phyloP scores from a whole-genome alignment of 2,329 filamentous ascomycete species.

The Sarocladiaceae sp. region DNA sequence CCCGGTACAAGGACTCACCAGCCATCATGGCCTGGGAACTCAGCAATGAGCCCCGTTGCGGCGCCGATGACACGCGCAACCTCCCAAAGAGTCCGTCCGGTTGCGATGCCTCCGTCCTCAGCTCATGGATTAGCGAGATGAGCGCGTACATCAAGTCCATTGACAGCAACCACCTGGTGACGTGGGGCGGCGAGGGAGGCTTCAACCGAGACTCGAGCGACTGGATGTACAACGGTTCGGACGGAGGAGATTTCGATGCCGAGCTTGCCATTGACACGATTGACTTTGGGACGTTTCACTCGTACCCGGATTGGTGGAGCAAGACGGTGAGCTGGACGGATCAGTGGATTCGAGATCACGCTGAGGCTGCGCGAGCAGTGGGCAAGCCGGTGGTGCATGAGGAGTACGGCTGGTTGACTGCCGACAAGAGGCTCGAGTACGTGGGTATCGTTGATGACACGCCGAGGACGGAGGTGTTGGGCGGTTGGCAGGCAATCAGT shows the following conservation, averaged over 20 bases:
- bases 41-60: slow-evolving; percentile 53
- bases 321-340: slow-evolving; percentile 46
- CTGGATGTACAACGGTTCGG: slow-evolving; percentile 38
- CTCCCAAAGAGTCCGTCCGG: slow-evolving; percentile 30
- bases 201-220: slow-evolving; percentile 39
- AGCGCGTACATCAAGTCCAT: slow-evolving; percentile 46
- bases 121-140: slow-evolving; percentile 46
- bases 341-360: slow-evolving; percentile 50
- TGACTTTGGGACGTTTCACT: slow-evolving; percentile 50
- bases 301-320: slow-evolving; percentile 49
- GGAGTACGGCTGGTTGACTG: slow-evolving; percentile 48
- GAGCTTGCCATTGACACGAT: slow-evolving; percentile 41
- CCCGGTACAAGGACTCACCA: slow-evolving; percentile 49
- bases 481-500: slow-evolving; percentile 43
- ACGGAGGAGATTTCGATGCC: slow-evolving; percentile 48
- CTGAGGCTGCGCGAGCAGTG: slow-evolving; percentile 30
- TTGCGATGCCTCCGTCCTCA: slow-evolving; percentile 36
- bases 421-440: slow-evolving; percentile 39
- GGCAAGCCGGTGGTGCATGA: slow-evolving; percentile 50
- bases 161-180: slow-evolving; percentile 46
- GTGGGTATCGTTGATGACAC: slow-evolving; percentile 35
- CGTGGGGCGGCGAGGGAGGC: slow-evolving; percentile 53
- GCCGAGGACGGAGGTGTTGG: slow-evolving; percentile 37
- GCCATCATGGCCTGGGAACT: slow-evolving; percentile 64
- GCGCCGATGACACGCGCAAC: slow-evolving; percentile 38